Percentiles rank a stretch among this genome's conserved stretches.
These are phyloP conservation scores for Neofusicoccum kwambonambiense DNA, from an alignment of 2,329 filamentous ascomycete genomes.

Conservation along the genomic window DNA sequence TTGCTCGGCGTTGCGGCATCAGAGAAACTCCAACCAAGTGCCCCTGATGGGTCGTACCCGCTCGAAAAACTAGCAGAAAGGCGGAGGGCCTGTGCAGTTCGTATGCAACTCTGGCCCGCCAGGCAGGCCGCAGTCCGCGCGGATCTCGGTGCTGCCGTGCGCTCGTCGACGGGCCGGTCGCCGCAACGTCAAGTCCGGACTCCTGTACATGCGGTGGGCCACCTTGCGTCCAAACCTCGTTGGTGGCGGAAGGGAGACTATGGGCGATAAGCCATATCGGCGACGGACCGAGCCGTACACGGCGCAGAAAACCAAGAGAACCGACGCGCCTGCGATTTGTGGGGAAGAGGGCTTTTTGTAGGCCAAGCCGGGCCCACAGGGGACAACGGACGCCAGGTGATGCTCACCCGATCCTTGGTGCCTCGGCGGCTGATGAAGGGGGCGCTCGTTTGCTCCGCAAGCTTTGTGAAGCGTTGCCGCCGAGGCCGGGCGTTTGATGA, in stretches of 20 bases:
- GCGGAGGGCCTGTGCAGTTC: not conserved
- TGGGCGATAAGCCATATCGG: not conserved
- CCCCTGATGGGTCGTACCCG: too few species aligned
- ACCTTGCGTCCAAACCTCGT: not conserved
- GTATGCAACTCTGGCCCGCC: not conserved
- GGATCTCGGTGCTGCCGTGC: not conserved
- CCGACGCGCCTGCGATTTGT: not conserved
- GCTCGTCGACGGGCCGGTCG: not conserved
- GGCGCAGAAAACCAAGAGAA: not conserved
- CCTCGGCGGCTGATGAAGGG: conserved; percentile 11
- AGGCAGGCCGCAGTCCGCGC: not conserved
- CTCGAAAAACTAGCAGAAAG: not conserved
- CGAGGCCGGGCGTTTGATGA: conserved; percentile 8
- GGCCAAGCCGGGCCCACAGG: not conserved
- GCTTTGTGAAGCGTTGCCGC: conserved; percentile 16
- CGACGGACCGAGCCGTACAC: not conserved
- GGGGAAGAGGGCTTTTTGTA: not conserved
- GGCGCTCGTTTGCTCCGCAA: not conserved
- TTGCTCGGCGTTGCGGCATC: not conserved
- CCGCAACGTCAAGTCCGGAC: not conserved
- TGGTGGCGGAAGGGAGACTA: not conserved
- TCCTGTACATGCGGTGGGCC: not conserved
- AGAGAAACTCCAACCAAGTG: not conserved
- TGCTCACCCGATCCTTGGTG: not conserved
- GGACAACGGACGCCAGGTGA: not conserved